These are phyloP conservation scores for Leccinum angustisporum DNA, from an alignment of 1,284 basidiomycete genomes.

Conservation along the genomic window DNA sequence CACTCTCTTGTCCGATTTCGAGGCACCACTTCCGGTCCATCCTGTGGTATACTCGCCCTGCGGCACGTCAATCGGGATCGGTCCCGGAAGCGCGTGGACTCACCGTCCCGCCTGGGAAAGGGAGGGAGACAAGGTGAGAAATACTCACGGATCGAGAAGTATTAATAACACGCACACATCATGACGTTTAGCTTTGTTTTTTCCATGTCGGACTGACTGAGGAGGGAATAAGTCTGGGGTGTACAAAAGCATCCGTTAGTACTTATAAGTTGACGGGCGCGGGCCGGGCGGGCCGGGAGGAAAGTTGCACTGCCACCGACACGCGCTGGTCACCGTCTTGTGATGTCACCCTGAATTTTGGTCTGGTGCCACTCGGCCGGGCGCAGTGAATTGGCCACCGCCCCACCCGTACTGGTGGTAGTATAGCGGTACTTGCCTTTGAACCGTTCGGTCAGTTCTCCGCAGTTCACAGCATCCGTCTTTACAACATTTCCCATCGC, in stretches of 20 bases:
- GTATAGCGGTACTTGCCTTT: neutral
- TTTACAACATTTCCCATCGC: constrained; percentile 7
- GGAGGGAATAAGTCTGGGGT: neutral
- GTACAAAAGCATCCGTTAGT: neutral
- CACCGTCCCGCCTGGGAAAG: constrained; percentile 60
- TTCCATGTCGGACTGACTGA: constrained; percentile 35
- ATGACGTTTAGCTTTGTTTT: constrained; percentile 61
- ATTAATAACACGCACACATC: constrained; percentile 56
- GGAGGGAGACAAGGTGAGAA: constrained; percentile 2
- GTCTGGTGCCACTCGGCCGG: neutral
- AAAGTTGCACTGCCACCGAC: constrained; percentile 27
- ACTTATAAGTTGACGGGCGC: neutral
- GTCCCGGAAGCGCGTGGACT: constrained; percentile 20
- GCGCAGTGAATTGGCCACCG: neutral
- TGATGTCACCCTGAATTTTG: constrained; percentile 31
- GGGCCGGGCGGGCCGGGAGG: constrained; percentile 16
- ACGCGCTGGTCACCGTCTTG: constrained; percentile 25
- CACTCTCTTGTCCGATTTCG: constrained; percentile 93
- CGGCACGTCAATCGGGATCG: neutral
- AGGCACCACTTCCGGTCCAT: constrained; percentile 87
- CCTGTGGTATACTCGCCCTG: constrained; percentile 93
- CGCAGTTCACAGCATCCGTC: constrained; percentile 15
- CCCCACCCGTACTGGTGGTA: neutral
- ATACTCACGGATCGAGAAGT: neutral
- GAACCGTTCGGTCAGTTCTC: neutral